These are phyloP conservation scores for Aegilops sharonensis DNA, from an alignment of 176 grass and related monocot species.

Conservation along the genomic window DNA sequence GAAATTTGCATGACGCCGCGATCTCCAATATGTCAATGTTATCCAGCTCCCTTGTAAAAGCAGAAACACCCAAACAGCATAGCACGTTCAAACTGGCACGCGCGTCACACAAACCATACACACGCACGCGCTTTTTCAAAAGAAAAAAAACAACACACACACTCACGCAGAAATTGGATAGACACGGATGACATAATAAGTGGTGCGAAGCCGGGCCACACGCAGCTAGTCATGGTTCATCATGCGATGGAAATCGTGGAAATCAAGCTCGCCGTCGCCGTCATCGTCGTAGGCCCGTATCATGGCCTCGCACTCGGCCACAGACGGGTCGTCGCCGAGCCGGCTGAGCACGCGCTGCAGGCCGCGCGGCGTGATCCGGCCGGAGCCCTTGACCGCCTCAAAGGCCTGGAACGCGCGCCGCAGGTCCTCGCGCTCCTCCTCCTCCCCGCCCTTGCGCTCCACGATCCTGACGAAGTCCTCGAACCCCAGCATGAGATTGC, in stretches of 20 bases:
- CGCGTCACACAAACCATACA: no score
- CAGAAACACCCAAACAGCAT: neutral
- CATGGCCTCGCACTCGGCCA: conserved; percentile 81
- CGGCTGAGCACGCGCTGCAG: conserved; percentile 79
- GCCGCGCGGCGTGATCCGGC: conserved; percentile 83
- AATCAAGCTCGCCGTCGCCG: conserved; percentile 90
- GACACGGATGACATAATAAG: neutral
- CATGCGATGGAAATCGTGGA: conserved; percentile 89
- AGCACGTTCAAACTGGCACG: neutral
- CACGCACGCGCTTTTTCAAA: no score
- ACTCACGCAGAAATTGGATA: neutral
- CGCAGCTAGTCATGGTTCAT: conserved; percentile 42
- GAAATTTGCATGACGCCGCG: no score
- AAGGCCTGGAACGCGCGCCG: conserved; percentile 78
- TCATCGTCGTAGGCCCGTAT: conserved; percentile 83
- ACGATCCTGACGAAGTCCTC: conserved; percentile 72
- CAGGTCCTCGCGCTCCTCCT: conserved; percentile 75
- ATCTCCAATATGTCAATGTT: no score
- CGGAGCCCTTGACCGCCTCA: conserved; percentile 93
- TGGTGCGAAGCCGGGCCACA: neutral
- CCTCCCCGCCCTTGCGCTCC: conserved; percentile 60
- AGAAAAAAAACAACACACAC: no score
- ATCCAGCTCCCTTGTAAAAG: neutral
- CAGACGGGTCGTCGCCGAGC: conserved; percentile 76
- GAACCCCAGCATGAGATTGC: conserved; percentile 49